A percentile compares a stretch with the other conserved stretches of the same genome.
These are phyloP conservation scores for Cystobasidium onofrii DNA, from an alignment of 768 basidiomycete genomes.

Conservation along the genomic window DNA sequence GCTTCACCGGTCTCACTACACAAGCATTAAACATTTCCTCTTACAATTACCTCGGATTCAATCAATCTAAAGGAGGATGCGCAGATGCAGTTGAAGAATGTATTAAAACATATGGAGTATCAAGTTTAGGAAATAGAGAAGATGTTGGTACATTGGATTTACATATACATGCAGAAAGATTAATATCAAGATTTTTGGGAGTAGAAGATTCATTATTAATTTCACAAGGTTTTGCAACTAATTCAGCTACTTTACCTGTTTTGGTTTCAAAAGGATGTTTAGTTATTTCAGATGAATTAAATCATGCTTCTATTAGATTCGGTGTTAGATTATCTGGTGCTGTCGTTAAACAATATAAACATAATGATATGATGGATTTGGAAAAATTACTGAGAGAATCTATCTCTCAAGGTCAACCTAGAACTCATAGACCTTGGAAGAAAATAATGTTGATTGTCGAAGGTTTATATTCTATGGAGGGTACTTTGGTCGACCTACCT, in stretches of 20 bases:
- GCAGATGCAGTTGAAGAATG: conserved; percentile 85
- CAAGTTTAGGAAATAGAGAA: conserved; percentile 65
- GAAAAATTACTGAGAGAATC: conserved; percentile 75
- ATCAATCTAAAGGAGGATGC: conserved; percentile 81
- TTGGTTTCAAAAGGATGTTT: conserved; percentile 82
- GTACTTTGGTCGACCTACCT: conserved; percentile 81
- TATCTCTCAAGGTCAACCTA: conserved; percentile 94
- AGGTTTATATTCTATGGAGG: conserved; percentile 97
- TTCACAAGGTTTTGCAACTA: conserved; percentile 95
- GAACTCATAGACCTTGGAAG: conserved; percentile 98
- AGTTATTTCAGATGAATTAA: conserved; percentile 92
- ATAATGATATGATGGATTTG: conserved; percentile 80
- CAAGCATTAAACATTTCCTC: conserved; percentile 93
- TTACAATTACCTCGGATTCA: conserved; percentile 99
- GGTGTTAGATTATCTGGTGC: conserved; percentile 84
- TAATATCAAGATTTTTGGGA: conserved; percentile 83
- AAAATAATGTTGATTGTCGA: conserved; percentile 92
- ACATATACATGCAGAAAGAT: conserved; percentile 68
- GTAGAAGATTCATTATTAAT: conserved; percentile 80
- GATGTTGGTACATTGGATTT: conserved; percentile 81
- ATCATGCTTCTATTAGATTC: conserved; percentile 89
- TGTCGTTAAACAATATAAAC: conserved; percentile 86
- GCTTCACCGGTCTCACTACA: conserved; percentile 63
- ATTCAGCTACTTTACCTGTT: conserved; percentile 86
- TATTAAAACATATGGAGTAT: conserved; percentile 71